Evolutionary conservation across 768 basidiomycete species (phyloP), one percentile per base, ranked within the genome.

Genomic region (Hypsizygus marmoreus): DNA sequence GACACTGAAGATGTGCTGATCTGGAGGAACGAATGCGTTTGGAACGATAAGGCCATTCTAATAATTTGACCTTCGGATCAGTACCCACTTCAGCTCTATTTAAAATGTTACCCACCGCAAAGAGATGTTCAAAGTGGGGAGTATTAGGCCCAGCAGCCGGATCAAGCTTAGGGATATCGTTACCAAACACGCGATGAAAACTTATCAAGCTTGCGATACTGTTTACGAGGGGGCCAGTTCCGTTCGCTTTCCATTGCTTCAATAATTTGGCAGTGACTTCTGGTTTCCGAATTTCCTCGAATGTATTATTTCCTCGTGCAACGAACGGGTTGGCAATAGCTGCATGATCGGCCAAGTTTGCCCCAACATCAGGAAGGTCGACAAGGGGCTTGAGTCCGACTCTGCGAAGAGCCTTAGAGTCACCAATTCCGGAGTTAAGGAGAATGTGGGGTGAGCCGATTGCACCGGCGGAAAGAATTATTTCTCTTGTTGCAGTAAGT

Each of bases 381-480:
- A 57, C 26, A 16, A 55, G 40, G 10, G 53, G 22, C 16, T 38
- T 33, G 16, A 59, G 39, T 3, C 53, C 53, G 16, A 56, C 24
- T 1, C 34, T 12, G 29, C 47, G 13, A 23, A 49, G 50, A 32
- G 34, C 34, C 25, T 39, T 25, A 14, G 33, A 22, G 13, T 53
- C 39, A 7, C 61, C 53, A 10, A 54, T 45, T 9, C 53, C 53
- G 7, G 50, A 52, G 30, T 47, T 50, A 28, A 52, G 37, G 6
- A 62, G 52, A 13, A 67, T 53, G 14, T 61, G 57, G 2, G 67
- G 64, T 2, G 61, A 64, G 1, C 56, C 60, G 24, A 66, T 43
- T 4, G 54, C 42, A n/a, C 66, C 64, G 3, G 60, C 58, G 1
- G 63, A 65, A 6, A 68, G 53, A 20, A 69, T 57, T 8, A 69